Conservation (phyloP, 164 flowering plant species). For the Hamamelis virginiana region DNA sequence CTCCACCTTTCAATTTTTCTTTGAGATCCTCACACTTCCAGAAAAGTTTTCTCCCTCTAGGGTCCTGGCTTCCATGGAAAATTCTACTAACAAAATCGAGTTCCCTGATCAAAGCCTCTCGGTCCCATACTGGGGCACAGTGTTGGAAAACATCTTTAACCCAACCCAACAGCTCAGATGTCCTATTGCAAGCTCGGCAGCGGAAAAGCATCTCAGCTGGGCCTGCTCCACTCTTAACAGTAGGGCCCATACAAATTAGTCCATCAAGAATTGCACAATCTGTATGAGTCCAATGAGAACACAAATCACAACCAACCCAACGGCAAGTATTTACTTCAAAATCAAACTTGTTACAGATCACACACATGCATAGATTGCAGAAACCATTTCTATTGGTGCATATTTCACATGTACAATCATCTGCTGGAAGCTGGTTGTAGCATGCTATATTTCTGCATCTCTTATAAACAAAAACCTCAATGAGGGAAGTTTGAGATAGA, state of each 20-base stretch:
- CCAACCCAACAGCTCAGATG: constrained; percentile 96
- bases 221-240: constrained; percentile 60
- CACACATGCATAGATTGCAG: constrained; percentile 98
- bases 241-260: constrained; percentile 73
- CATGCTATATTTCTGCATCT: constrained; percentile 95
- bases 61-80: constrained; percentile 87
- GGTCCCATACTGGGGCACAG: constrained; percentile 94
- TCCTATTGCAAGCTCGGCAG: constrained; percentile 85
- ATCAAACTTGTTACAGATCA: constrained; percentile 91
- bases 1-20: constrained; percentile 77
- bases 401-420: constrained; percentile 81
- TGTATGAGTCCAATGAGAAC: constrained; percentile 98
- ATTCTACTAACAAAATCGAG: constrained; percentile 88
- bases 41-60: constrained; percentile 77
- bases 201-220: constrained; percentile 83
- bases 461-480: constrained; percentile 84
- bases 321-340: constrained; percentile 97
- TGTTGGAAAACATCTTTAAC: constrained; percentile 97
- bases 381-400: constrained; percentile 85
- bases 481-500: constrained; percentile 79
- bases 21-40: constrained; percentile 93
- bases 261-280: constrained; percentile 95
- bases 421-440: constrained; percentile 87
- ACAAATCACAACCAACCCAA: constrained; percentile 95
- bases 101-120: constrained; percentile 75